phyloP scores from a whole-genome alignment of 768 basidiomycete species.

The Tubosaeta sp. region DNA sequence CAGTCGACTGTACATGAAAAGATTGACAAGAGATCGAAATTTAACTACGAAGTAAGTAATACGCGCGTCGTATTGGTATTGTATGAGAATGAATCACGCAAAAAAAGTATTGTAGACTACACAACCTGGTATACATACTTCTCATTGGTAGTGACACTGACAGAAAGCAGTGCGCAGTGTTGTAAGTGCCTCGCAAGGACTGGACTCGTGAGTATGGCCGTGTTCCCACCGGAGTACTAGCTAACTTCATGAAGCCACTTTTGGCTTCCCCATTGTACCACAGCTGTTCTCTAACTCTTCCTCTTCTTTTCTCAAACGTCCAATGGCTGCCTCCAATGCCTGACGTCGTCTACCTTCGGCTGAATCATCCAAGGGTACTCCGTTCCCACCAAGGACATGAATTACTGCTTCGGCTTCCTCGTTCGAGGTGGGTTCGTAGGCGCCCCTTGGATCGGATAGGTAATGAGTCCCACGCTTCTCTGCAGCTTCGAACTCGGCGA shows the following conservation, averaged over 20 bases:
- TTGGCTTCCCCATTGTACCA: conserved; percentile 42
- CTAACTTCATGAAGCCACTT: neutral
- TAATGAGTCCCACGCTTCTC: conserved; percentile 50
- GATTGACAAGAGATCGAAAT: too few species aligned
- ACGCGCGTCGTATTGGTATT: too few species aligned
- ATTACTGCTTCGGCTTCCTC: conserved; percentile 53
- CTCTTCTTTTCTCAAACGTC: conserved; percentile 58
- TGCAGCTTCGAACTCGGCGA: conserved; percentile 61
- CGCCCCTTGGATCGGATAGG: conserved; percentile 34
- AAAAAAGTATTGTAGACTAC: too few species aligned
- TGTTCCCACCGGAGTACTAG: too few species aligned
- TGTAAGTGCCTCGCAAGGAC: too few species aligned
- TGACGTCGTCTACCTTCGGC: conserved; percentile 53
- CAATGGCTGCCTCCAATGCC: conserved; percentile 58
- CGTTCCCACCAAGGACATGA: conserved; percentile 52
- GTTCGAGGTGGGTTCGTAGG: conserved; percentile 51
- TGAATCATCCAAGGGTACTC: conserved; percentile 36
- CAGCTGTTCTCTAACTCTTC: conserved; percentile 70
- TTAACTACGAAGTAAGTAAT: too few species aligned
- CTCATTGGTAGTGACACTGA: too few species aligned
- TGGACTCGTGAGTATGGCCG: too few species aligned
- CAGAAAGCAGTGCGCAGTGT: too few species aligned
- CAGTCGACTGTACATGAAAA: too few species aligned
- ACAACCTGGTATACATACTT: too few species aligned
- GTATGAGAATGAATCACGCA: too few species aligned